Evolutionary conservation across 495 filamentous ascomycete genomes (phyloP).

Genomic region (Penicillium roqueforti): DNA sequence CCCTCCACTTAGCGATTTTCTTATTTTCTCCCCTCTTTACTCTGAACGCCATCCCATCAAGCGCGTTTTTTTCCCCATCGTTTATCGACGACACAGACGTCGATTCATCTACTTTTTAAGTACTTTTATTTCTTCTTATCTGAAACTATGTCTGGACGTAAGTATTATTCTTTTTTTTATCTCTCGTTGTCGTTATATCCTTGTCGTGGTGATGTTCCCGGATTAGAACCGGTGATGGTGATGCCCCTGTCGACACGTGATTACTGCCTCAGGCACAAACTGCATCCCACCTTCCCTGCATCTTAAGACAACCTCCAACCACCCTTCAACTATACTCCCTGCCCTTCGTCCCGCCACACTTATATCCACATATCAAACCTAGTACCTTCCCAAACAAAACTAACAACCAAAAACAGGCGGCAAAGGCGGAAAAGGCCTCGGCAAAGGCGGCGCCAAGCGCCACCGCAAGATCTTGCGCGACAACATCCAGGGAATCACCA

Average conservation of each 20-base stretch:
- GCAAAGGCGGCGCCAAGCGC: slow-evolving; percentile 97
- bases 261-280: slow-evolving; percentile 3
- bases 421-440: slow-evolving; percentile 82
- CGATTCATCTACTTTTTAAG: slow-evolving; percentile 11
- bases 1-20: slow-evolving; percentile 14
- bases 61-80: slow-evolving; percentile 33
- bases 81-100: slow-evolving; percentile 4
- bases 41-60: slow-evolving; percentile 18
- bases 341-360: background rate
- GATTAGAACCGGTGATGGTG: slow-evolving; percentile 2
- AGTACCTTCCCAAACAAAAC: slow-evolving; percentile 12
- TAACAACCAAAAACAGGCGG: slow-evolving; percentile 54
- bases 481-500: slow-evolving; percentile 91
- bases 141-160: slow-evolving; percentile 92
- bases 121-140: slow-evolving; percentile 4
- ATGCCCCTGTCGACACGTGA: slow-evolving; percentile 8
- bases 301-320: slow-evolving; percentile 6
- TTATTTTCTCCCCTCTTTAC: slow-evolving; percentile 19
- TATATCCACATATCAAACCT: too few species aligned
- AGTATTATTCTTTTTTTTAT: slow-evolving; percentile 46
- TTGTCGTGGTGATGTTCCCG: background rate
- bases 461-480: slow-evolving; percentile 99
- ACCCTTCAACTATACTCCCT: background rate
- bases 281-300: slow-evolving; percentile 5
- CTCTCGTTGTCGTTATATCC: slow-evolving; percentile 9